Evolutionary conservation across 2,329 filamentous ascomycete genomes (phyloP).

Genomic region (Fusarium chlamydosporum): DNA sequence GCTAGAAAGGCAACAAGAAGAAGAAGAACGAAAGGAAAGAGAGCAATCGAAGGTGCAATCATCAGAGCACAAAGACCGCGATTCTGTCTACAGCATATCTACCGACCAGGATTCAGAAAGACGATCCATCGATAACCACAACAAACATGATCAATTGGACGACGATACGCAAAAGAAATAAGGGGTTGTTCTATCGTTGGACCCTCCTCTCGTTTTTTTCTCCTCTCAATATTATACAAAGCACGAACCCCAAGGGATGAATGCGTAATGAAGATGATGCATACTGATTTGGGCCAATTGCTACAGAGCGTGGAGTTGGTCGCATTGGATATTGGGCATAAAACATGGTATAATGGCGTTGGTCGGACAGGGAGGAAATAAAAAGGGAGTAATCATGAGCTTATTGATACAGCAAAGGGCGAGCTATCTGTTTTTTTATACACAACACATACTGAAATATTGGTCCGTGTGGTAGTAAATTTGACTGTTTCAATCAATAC

Average conservation of each 20-base stretch:
- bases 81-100: conserved; percentile 13
- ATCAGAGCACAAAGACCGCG: background rate
- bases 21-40: conserved; percentile 34
- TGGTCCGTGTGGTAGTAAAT: background rate
- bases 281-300: background rate
- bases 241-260: background rate
- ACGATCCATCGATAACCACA: conserved; percentile 14
- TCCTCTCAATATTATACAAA: background rate
- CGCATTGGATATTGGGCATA: conserved; percentile 1
- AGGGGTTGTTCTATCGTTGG: background rate
- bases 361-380: background rate
- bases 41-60: conserved; percentile 12
- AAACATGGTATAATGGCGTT: conserved; percentile 16
- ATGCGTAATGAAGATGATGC: conserved; percentile 27
- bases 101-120: conserved; percentile 15
- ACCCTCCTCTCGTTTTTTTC: background rate
- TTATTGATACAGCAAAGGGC: conserved; percentile 11
- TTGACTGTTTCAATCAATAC: background rate
- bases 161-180: background rate
- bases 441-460: background rate
- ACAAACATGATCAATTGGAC: conserved; percentile 5
- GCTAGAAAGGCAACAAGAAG: conserved; percentile 39
- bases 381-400: conserved; percentile 6
- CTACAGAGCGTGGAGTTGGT: conserved; percentile 9
- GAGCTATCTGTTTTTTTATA: background rate